Evolutionary conservation across 2,329 filamentous ascomycete genomes (phyloP).

Genomic region (Didymella keratinophila): DNA sequence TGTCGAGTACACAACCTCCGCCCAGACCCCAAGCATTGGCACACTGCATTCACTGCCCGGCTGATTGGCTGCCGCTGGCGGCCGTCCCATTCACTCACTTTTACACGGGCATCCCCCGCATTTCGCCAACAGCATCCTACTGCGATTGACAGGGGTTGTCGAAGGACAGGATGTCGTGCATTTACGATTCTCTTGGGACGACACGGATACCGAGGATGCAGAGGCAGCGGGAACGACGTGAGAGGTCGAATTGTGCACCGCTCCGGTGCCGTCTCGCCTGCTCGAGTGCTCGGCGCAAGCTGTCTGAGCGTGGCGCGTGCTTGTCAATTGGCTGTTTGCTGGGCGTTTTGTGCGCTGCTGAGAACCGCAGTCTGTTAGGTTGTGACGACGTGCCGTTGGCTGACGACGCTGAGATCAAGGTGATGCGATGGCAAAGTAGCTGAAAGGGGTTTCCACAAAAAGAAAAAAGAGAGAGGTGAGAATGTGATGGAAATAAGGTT

Average conservation of each 20-base stretch:
- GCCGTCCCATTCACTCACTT: conserved; percentile 6
- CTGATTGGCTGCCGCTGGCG: conserved; percentile 3
- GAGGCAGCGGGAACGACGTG: background rate
- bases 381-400: background rate
- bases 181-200: background rate
- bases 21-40: conserved; percentile 13
- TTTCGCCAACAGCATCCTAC: conserved; percentile 8
- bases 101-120: conserved; percentile 12
- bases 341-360: background rate
- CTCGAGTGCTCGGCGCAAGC: background rate
- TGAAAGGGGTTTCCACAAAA: background rate
- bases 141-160: background rate
- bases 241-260: background rate
- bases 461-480: background rate
- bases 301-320: background rate
- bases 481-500: background rate
- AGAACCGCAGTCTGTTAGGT: background rate
- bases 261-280: background rate
- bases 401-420: background rate
- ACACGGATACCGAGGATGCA: background rate
- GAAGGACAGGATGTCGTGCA: background rate
- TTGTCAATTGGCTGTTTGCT: background rate
- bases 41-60: background rate
- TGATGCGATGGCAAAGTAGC: background rate
- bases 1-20: background rate